phyloP scores from a whole-genome alignment of 768 basidiomycete species.

The Pisolithus sp. region DNA sequence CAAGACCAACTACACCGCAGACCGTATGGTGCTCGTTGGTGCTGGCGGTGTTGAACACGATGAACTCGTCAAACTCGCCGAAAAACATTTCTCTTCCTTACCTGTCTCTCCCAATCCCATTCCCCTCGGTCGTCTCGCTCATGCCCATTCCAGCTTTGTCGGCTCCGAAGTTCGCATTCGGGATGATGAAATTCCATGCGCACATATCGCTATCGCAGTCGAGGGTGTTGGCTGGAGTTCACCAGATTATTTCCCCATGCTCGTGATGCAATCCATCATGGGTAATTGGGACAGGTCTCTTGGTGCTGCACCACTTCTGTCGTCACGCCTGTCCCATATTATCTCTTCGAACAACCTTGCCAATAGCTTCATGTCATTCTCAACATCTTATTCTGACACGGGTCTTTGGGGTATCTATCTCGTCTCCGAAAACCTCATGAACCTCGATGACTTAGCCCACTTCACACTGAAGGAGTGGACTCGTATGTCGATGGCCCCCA shows the following conservation, averaged over 20 bases:
- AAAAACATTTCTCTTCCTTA: conserved; percentile 86
- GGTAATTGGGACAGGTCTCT: conserved; percentile 99
- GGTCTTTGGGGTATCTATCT: conserved; percentile 99
- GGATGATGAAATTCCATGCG: conserved; percentile 84
- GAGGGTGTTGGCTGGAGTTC: conserved; percentile 98
- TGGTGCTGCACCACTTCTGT: conserved; percentile 83
- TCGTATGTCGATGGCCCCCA: conserved; percentile 85
- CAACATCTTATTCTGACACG: conserved; percentile 96
- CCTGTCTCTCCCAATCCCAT: conserved; percentile 86
- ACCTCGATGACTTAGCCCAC: conserved; percentile 90
- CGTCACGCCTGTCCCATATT: conserved; percentile 86
- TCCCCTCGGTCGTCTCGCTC: conserved; percentile 74
- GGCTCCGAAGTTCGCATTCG: conserved; percentile 95
- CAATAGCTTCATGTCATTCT: conserved; percentile 99
- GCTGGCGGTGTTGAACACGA: conserved; percentile 91
- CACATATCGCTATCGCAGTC: conserved; percentile 93
- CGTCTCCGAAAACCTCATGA: conserved; percentile 88
- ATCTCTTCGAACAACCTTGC: conserved; percentile 92
- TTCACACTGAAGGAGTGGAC: conserved; percentile 96
- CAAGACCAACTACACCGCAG: conserved; percentile 95
- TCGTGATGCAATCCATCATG: conserved; percentile 95
- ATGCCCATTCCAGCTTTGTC: conserved; percentile 74
- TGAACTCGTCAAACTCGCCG: conserved; percentile 89
- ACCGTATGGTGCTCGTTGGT: conserved; percentile 98
- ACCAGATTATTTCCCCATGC: conserved; percentile 99